These are phyloP conservation scores for Rhizopus arrhizus DNA, from an alignment of 371 early-diverging fungal species.

Conservation along the genomic window DNA sequence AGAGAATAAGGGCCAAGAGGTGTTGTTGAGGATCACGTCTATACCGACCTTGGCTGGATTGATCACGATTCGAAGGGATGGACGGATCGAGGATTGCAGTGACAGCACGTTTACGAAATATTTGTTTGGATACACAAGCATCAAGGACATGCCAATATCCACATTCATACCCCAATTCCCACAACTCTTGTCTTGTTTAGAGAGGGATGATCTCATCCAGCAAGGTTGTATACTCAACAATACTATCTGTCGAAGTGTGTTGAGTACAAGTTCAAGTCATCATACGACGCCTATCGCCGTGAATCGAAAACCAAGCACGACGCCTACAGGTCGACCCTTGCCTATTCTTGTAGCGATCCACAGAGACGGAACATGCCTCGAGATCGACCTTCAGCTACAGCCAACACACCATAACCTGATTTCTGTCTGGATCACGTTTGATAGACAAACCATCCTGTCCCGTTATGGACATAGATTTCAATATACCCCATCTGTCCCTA, in stretches of 20 bases:
- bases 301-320: conserved; percentile 4
- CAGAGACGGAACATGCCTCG: conserved; percentile 64
- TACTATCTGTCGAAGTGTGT: conserved; percentile 30
- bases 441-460: conserved; percentile 44
- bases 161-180: conserved; percentile 64
- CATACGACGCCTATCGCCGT: neutral
- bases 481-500: neutral
- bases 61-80: conserved; percentile 53
- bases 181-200: conserved; percentile 44
- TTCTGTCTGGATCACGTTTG: conserved; percentile 64
- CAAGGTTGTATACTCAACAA: conserved; percentile 41
- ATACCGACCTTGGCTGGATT: conserved; percentile 72
- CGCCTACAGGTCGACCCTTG: conserved; percentile 22
- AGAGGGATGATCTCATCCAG: conserved; percentile 35
- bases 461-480: conserved; percentile 19
- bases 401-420: conserved; percentile 42
- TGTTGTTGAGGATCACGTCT: conserved; percentile 57
- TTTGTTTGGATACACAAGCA: conserved; percentile 60
- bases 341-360: conserved; percentile 63
- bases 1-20: conserved; percentile 14
- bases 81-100: conserved; percentile 59
- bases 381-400: conserved; percentile 65
- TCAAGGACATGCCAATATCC: conserved; percentile 26
- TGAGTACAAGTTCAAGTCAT: conserved; percentile 2
- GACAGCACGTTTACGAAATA: conserved; percentile 59